A percentile compares a stretch with the other conserved stretches of the same genome.
Conservation (phyloP, 2,329 filamentous ascomycete genomes). For the Cercospora nicotianae region DNA sequence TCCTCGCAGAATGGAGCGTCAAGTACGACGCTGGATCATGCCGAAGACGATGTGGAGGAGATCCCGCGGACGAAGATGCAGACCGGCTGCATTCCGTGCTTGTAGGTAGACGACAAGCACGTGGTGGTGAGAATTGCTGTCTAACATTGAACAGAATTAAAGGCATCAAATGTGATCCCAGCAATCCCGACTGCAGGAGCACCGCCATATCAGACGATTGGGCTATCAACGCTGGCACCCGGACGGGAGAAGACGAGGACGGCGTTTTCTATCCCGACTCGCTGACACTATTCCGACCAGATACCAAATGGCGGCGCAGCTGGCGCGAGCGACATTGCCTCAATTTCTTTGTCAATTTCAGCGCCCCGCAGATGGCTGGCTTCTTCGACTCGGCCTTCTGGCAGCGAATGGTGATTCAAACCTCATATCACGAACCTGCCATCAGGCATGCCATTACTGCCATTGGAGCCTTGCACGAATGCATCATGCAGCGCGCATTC, state of each 20-base stretch:
- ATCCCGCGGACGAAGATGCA: constrained; percentile 32
- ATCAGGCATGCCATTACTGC: constrained; percentile 39
- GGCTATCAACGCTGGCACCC: constrained; percentile 30
- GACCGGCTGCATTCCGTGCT: constrained; percentile 38
- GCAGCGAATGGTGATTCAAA: constrained; percentile 38
- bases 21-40: constrained; percentile 5
- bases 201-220: constrained; percentile 35
- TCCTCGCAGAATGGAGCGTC: constrained; percentile 20
- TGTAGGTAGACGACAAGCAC: constrained; percentile 27
- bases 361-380: constrained; percentile 43
- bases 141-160: constrained; percentile 27
- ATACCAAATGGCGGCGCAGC: constrained; percentile 36
- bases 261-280: constrained; percentile 13
- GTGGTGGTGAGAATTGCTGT: neutral
- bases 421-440: constrained; percentile 37
- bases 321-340: constrained; percentile 38
- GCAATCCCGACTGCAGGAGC: constrained; percentile 31
- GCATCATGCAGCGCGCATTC: constrained; percentile 37
- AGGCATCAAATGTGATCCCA: constrained; percentile 33
- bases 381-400: constrained; percentile 39
- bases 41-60: constrained; percentile 24
- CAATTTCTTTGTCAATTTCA: constrained; percentile 39
- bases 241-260: constrained; percentile 23
- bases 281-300: constrained; percentile 29
- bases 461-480: constrained; percentile 38